A percentile compares a stretch with the other conserved stretches of the same genome.
phyloP scores from a whole-genome alignment of 495 filamentous ascomycete species.

The Penicillium nucicola region DNA sequence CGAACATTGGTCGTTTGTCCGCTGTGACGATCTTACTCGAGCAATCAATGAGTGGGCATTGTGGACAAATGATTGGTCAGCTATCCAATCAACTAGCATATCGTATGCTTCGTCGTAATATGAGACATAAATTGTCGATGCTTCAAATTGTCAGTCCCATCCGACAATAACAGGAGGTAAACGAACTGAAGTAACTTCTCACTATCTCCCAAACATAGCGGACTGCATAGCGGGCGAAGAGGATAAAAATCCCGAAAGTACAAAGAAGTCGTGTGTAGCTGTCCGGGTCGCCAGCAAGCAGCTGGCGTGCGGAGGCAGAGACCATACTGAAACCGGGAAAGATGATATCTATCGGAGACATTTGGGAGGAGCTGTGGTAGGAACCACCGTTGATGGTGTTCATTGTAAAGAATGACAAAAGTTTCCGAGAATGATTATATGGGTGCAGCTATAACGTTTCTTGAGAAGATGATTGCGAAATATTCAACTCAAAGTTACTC shows the following conservation, averaged over 20 bases:
- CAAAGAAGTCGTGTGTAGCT: conserved; percentile 19
- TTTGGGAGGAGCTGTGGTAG: conserved; percentile 18
- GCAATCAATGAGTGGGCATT: conserved; percentile 19
- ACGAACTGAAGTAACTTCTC: conserved; percentile 30
- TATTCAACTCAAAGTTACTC: neutral
- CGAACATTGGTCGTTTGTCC: conserved; percentile 1
- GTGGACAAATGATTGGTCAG: conserved; percentile 20
- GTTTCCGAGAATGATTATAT: neutral
- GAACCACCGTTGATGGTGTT: neutral
- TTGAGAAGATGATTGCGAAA: neutral
- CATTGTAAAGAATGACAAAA: neutral
- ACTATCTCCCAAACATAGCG: conserved; percentile 20
- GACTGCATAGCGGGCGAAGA: conserved; percentile 22
- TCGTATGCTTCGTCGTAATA: conserved; percentile 27
- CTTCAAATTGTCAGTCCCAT: conserved; percentile 20
- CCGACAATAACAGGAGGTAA: conserved; percentile 5
- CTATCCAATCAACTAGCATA: conserved; percentile 24
- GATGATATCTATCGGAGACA: conserved; percentile 23
- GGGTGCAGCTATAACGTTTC: neutral
- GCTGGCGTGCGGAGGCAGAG: conserved; percentile 17
- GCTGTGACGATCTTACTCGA: conserved; percentile 15
- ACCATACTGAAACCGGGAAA: conserved; percentile 21
- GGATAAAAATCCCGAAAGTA: conserved; percentile 19
- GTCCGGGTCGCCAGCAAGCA: conserved; percentile 20
- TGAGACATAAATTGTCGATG: conserved; percentile 25